Evolutionary conservation across 1,284 basidiomycete genomes (phyloP).

Genomic region (Rhodotorula mucilaginosa): DNA sequence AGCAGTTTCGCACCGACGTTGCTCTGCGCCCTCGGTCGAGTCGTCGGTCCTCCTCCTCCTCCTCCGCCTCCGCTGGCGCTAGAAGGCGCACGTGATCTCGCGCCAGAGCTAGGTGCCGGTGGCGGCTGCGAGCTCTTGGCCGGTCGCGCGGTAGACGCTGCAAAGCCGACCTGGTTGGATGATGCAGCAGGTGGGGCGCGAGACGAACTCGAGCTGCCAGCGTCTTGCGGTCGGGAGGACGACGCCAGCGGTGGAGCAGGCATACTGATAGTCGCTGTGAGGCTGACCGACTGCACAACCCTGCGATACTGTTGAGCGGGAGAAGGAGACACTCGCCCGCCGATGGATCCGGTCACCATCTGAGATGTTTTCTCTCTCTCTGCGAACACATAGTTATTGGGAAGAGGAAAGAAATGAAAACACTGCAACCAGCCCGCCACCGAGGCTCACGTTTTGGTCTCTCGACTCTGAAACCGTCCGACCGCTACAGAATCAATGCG

Average conservation of each 20-base stretch:
- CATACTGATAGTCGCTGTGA: background rate
- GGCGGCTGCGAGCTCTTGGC: no score
- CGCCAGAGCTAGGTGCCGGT: background rate
- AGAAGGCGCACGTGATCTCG: background rate
- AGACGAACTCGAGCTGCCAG: background rate
- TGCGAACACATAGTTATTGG: no score
- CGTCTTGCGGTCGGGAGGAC: background rate
- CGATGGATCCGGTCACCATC: no score
- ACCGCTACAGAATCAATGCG: background rate
- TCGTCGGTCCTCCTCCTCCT: background rate
- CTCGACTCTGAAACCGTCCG: background rate
- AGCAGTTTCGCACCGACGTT: conserved; percentile 45
- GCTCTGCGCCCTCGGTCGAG: conserved; percentile 22
- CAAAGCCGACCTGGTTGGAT: background rate
- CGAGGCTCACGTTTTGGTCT: background rate
- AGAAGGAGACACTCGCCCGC: no score
- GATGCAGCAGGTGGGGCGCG: conserved; percentile 9
- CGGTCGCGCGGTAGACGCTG: background rate
- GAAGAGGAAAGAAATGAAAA: background rate
- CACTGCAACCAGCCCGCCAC: conserved; percentile 10
- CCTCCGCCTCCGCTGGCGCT: background rate
- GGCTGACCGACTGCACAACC: no score
- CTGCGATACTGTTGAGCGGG: background rate
- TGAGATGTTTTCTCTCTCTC: no score
- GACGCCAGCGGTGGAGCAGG: background rate